These are phyloP conservation scores for Coriaria nepalensis DNA, from an alignment of 306 rosid genomes.

Conservation along the genomic window DNA sequence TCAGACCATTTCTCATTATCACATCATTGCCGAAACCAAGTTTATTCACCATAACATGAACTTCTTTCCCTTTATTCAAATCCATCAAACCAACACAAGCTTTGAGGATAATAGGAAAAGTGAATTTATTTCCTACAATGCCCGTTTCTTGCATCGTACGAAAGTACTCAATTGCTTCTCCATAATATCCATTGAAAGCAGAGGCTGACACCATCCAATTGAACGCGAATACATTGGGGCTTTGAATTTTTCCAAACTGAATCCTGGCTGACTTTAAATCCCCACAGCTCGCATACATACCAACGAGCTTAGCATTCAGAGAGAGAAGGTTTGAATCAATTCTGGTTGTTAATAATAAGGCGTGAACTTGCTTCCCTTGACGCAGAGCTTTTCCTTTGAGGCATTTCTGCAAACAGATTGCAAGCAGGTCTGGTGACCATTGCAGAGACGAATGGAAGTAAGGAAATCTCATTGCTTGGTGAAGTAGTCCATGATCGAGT, in stretches of 20 bases:
- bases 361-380: slow-evolving; percentile 52
- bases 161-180: no score
- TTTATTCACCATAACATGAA: slow-evolving; percentile 42
- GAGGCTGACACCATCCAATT: slow-evolving; percentile 47
- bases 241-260: slow-evolving; percentile 15
- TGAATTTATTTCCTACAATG: slow-evolving; percentile 28
- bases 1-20: slow-evolving; percentile 32
- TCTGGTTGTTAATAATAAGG: slow-evolving; percentile 33
- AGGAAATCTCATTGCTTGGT: no score
- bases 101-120: slow-evolving; percentile 37
- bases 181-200: slow-evolving; percentile 32
- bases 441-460: slow-evolving; percentile 1
- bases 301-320: slow-evolving; percentile 57
- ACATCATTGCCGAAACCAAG: slow-evolving; percentile 28
- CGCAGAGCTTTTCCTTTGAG: slow-evolving; percentile 41
- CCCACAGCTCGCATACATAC: slow-evolving; percentile 49
- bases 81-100: slow-evolving; percentile 56
- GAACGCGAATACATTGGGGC: slow-evolving; percentile 52
- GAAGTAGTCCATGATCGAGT: no score
- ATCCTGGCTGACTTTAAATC: slow-evolving; percentile 27
- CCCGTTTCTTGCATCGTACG: slow-evolving; percentile 28
- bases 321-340: slow-evolving; percentile 21
- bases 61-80: slow-evolving; percentile 36
- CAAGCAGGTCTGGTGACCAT: slow-evolving; percentile 24
- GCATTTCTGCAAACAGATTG: slow-evolving; percentile 39